These are phyloP conservation scores for Candida vaughaniae DNA, from an alignment of 805 yeast genomes.

Conservation along the genomic window DNA sequence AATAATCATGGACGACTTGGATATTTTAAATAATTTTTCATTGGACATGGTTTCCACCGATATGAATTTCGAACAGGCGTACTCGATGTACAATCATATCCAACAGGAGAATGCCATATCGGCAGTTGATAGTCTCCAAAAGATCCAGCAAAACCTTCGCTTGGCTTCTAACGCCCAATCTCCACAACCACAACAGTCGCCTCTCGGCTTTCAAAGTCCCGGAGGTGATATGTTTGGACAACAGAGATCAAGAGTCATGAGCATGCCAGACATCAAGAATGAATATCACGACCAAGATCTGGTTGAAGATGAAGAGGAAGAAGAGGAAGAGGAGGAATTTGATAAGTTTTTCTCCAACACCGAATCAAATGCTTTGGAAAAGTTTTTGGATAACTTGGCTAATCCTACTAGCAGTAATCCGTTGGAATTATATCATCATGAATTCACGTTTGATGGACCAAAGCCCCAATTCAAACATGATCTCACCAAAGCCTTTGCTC, in stretches of 20 bases:
- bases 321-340: constrained; percentile 24
- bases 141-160: constrained; percentile 24
- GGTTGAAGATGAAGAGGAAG: constrained; percentile 7
- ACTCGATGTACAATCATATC: constrained; percentile 35
- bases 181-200: neutral
- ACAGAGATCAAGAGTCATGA: constrained; percentile 5
- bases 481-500: constrained; percentile 30
- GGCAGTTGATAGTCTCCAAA: constrained; percentile 38
- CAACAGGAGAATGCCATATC: constrained; percentile 37
- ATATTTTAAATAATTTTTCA: constrained; percentile 13
- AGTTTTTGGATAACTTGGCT: constrained; percentile 40
- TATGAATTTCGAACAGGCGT: constrained; percentile 48
- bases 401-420: constrained; percentile 27
- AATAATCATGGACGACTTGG: constrained; percentile 9
- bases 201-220: neutral
- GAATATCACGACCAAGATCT: neutral
- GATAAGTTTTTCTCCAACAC: constrained; percentile 37
- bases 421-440: constrained; percentile 27
- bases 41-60: constrained; percentile 25
- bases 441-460: constrained; percentile 15
- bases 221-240: neutral
- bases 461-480: constrained; percentile 17
- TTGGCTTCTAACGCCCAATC: constrained; percentile 5
- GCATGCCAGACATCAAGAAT: neutral
- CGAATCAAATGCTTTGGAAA: constrained; percentile 39